Percentiles rank a stretch among this genome's conserved stretches.
Conservation (phyloP, 768 basidiomycete genomes). For the Russula sp. region DNA sequence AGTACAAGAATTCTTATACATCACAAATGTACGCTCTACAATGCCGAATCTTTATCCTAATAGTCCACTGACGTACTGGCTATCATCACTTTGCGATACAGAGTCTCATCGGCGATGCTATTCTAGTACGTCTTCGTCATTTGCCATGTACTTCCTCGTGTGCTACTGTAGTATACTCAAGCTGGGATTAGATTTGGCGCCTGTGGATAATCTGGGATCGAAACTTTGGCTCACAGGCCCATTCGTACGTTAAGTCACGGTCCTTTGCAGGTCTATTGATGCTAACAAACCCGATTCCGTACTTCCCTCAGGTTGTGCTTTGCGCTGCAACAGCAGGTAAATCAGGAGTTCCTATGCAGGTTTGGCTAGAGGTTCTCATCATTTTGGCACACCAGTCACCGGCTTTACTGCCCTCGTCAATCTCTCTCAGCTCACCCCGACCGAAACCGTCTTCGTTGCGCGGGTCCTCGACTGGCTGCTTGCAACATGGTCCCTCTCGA, state of each 20-base stretch:
- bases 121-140: conserved; percentile 10
- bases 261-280: not conserved
- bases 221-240: conserved; percentile 8
- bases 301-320: conserved; percentile 1
- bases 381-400: conserved; percentile 2
- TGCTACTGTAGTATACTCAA: not conserved
- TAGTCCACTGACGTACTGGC: not conserved
- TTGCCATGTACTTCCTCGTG: not conserved
- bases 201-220: conserved; percentile 25
- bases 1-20: conserved; percentile 14
- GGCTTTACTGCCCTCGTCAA: conserved; percentile 16
- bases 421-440: not conserved
- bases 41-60: not conserved
- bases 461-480: conserved; percentile 14
- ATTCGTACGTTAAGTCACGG: conserved; percentile 19
- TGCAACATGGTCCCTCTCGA: conserved; percentile 21
- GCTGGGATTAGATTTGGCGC: conserved; percentile 20
- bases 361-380: not conserved
- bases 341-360: too few species aligned
- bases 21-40: conserved; percentile 18
- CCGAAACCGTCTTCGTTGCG: not conserved
- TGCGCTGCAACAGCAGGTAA: conserved; percentile 8
- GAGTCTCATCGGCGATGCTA: conserved; percentile 24
- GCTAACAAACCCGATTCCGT: not conserved
- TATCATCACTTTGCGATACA: not conserved